Conservation (phyloP, 2,329 filamentous ascomycete species). For the Cylindrodendrum hubeiense region DNA sequence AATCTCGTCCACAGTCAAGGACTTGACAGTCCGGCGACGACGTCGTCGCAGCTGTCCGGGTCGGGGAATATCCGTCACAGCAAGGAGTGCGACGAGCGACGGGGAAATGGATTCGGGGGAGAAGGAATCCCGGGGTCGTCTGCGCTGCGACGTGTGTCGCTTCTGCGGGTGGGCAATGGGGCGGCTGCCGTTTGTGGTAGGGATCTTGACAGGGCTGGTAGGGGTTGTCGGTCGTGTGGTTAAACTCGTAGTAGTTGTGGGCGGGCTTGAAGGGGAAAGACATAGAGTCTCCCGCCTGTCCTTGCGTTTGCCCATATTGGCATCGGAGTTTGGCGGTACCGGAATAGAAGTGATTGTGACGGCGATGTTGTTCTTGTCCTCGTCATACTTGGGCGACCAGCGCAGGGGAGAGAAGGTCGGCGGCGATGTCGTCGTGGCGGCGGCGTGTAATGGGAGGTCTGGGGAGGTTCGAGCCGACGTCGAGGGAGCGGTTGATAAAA, state of each 20-base stretch:
- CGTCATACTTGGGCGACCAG: constrained; percentile 48
- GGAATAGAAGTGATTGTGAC: constrained; percentile 40
- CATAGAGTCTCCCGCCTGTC: constrained; percentile 44
- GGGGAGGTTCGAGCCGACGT: constrained; percentile 10
- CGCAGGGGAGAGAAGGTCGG: constrained; percentile 35
- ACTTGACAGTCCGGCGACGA: constrained; percentile 42
- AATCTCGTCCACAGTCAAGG: constrained; percentile 68
- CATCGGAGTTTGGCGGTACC: constrained; percentile 42
- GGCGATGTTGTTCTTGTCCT: constrained; percentile 41
- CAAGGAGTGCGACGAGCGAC: constrained; percentile 71
- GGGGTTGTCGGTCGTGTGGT: constrained; percentile 49
- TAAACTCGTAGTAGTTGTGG: constrained; percentile 43
- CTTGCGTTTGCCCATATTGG: constrained; percentile 52
- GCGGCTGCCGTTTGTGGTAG: constrained; percentile 56
- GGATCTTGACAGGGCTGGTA: constrained; percentile 68
- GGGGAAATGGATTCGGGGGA: constrained; percentile 68
- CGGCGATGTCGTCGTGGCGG: constrained; percentile 30
- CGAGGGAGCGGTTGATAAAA: constrained; percentile 30
- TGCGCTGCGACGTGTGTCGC: constrained; percentile 53
- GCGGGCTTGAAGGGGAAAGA: constrained; percentile 46
- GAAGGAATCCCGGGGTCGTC: constrained; percentile 56
- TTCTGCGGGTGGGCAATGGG: constrained; percentile 52
- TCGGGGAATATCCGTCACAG: constrained; percentile 71
- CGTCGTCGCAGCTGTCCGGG: constrained; percentile 55
- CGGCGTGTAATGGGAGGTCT: constrained; percentile 8